Evolutionary conservation across 83 land plant species (phyloP).

Genomic region (Isoetes engelmannii): DNA sequence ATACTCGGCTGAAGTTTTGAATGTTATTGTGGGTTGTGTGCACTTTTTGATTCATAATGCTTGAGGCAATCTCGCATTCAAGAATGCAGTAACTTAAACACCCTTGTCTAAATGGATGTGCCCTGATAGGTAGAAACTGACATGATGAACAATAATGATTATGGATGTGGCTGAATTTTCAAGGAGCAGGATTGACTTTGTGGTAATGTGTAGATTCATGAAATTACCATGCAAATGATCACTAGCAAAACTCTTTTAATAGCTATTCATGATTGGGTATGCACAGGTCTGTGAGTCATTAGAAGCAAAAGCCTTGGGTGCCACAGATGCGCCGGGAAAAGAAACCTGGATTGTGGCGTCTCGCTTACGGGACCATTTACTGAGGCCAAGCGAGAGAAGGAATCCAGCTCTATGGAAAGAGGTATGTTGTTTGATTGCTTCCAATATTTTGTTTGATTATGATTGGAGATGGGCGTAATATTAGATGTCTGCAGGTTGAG

Average conservation of each 20-base stretch:
- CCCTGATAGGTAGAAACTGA: too few relatives aligned
- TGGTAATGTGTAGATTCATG: too few relatives aligned
- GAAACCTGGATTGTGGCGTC: slow-evolving; percentile 89
- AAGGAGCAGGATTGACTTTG: too few relatives aligned
- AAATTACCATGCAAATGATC: too few relatives aligned
- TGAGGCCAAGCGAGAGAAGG: slow-evolving; percentile 70
- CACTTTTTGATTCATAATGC: not conserved
- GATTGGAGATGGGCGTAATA: not conserved
- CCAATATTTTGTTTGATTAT: not conserved
- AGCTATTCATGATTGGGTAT: not conserved
- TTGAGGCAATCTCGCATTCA: too few relatives aligned
- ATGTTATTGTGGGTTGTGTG: not conserved
- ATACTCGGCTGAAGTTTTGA: not conserved
- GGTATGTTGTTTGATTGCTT: slow-evolving; percentile 33
- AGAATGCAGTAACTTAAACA: too few relatives aligned
- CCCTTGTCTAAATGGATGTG: too few relatives aligned
- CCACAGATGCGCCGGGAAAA: slow-evolving; percentile 5
- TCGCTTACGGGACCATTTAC: slow-evolving; percentile 77
- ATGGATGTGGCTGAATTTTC: too few relatives aligned
- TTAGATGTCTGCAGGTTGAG: slow-evolving; percentile 51
- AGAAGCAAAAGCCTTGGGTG: slow-evolving; percentile 19
- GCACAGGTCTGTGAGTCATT: slow-evolving; percentile 32
- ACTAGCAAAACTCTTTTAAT: too few relatives aligned
- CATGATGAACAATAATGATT: too few relatives aligned
- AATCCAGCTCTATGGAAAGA: slow-evolving; percentile 55